Base-by-base conservation (phyloP, 176 grass and related monocot species). In the Hordeum marinum region DNA sequence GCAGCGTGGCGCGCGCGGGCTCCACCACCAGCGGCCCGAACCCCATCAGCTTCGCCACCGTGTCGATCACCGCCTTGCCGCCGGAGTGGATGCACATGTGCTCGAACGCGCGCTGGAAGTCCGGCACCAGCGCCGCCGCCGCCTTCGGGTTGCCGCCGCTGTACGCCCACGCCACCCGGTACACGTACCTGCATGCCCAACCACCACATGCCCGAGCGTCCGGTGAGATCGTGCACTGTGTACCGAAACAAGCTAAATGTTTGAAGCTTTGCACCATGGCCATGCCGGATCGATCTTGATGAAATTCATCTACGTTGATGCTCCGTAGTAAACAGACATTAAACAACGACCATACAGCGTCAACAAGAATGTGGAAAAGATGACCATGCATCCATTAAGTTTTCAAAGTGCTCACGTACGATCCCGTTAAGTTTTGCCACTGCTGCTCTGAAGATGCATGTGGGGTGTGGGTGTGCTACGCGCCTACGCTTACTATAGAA, bases 21-120 rank as follows among this genome's bases (percentile, higher is more conserved):
- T 94, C 95, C 41, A 93, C 89, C 2, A 94, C 90, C 8, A 6
- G 1, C 0, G 52, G 84, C 0, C 81, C 81, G 57, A 97, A 87
- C 79, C 80, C 79, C 95, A 94, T 90, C 9, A 97, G 89, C 89
- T 90, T 82, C 63, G 75, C 86, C 70, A 97, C 88, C 23, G 88
- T 48, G 54, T 93, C 89, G 83, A 97, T 97, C 84, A 97, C 92
- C 65, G 95, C 95, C 87, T 97, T 97, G 32, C 95, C 92, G 14
- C 95, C 92, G 0, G 92, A 86, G 75, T 97, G 92, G 84, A 97
- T 87, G 92, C 95, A 97, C 70, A 97, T 93, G 88, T 97, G 95
- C 85, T 94, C 88, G 84, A 97, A 97, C 32, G 90, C 95, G 10
- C 68, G 70, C 76, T 84, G 91, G 92, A 97, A 97, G 76, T 94